Conservation (phyloP, 2,329 filamentous ascomycete species). For the Microdochium paspali region DNA sequence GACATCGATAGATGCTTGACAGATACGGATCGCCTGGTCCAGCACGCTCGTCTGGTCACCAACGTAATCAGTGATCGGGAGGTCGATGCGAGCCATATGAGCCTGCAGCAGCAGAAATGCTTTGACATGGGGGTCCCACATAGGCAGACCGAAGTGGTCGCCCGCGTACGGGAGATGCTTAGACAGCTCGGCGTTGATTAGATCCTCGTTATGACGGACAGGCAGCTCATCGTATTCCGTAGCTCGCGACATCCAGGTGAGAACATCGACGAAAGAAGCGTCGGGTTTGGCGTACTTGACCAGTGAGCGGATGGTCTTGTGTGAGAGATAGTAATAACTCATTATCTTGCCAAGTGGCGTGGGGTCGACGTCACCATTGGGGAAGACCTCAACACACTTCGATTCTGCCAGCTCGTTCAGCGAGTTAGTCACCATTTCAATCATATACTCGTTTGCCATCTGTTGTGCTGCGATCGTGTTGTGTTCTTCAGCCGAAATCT, state of each 20-base stretch:
- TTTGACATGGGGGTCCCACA: slow-evolving; percentile 99
- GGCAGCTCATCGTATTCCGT: slow-evolving; percentile 97
- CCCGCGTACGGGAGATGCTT: slow-evolving; percentile 62
- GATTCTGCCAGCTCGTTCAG: slow-evolving; percentile 75
- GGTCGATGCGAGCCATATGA: slow-evolving; percentile 84
- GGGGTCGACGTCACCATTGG: slow-evolving; percentile 81
- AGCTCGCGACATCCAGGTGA: slow-evolving; percentile 88
- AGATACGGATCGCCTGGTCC: slow-evolving; percentile 93
- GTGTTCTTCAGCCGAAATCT: slow-evolving; percentile 88
- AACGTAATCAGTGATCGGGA: slow-evolving; percentile 95
- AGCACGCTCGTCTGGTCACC: slow-evolving; percentile 85
- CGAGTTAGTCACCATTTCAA: slow-evolving; percentile 82
- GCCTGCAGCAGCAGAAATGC: slow-evolving; percentile 89
- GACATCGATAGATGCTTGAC: slow-evolving; percentile 91
- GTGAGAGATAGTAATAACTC: slow-evolving; percentile 97
- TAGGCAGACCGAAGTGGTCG: slow-evolving; percentile 60
- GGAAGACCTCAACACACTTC: slow-evolving; percentile 71
- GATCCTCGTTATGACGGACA: slow-evolving; percentile 94
- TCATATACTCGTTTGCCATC: slow-evolving; percentile 88
- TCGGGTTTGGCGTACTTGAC: slow-evolving; percentile 65
- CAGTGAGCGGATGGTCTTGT: slow-evolving; percentile 85
- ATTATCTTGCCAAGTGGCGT: slow-evolving; percentile 96
- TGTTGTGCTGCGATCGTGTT: slow-evolving; percentile 79
- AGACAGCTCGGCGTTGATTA: slow-evolving; percentile 88
- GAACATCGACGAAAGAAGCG: slow-evolving; percentile 70